phyloP scores from a whole-genome alignment of 2,329 filamentous ascomycete species.

The Cucurbitaria berberidis region DNA sequence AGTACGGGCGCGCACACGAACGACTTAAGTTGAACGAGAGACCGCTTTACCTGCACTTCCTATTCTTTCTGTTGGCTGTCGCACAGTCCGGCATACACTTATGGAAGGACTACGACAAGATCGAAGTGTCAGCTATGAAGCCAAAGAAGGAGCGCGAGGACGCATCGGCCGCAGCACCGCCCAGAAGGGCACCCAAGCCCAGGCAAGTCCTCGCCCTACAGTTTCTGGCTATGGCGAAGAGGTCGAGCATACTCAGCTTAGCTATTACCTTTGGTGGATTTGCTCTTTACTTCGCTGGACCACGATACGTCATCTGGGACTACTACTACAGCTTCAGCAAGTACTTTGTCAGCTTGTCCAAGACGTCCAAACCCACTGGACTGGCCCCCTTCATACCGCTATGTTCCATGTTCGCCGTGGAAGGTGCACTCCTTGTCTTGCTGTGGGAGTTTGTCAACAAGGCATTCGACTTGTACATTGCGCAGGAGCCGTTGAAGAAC shows the following conservation, averaged over 20 bases:
- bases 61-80: slow-evolving; percentile 71
- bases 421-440: slow-evolving; percentile 70
- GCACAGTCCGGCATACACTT: slow-evolving; percentile 75
- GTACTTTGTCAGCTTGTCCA: slow-evolving; percentile 76
- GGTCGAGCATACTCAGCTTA: slow-evolving; percentile 45
- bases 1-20: slow-evolving; percentile 68
- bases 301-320: slow-evolving; percentile 40
- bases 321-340: slow-evolving; percentile 74
- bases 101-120: slow-evolving; percentile 73
- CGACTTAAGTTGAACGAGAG: slow-evolving; percentile 83
- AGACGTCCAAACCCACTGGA: slow-evolving; percentile 65
- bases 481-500: slow-evolving; percentile 81
- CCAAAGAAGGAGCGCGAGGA: slow-evolving; percentile 28
- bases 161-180: slow-evolving; percentile 3
- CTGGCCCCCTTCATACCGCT: slow-evolving; percentile 61
- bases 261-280: slow-evolving; percentile 54
- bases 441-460: slow-evolving; percentile 80
- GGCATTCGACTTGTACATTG: slow-evolving; percentile 80
- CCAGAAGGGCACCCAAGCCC: slow-evolving; percentile 21
- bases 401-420: slow-evolving; percentile 58
- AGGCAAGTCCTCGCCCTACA: slow-evolving; percentile 26
- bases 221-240: slow-evolving; percentile 22
- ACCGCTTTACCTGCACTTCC: slow-evolving; percentile 77
- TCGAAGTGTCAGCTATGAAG: slow-evolving; percentile 56
- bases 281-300: slow-evolving; percentile 35